Conservation (phyloP, 2,329 filamentous ascomycete species). For the Diaporthe sp. region DNA sequence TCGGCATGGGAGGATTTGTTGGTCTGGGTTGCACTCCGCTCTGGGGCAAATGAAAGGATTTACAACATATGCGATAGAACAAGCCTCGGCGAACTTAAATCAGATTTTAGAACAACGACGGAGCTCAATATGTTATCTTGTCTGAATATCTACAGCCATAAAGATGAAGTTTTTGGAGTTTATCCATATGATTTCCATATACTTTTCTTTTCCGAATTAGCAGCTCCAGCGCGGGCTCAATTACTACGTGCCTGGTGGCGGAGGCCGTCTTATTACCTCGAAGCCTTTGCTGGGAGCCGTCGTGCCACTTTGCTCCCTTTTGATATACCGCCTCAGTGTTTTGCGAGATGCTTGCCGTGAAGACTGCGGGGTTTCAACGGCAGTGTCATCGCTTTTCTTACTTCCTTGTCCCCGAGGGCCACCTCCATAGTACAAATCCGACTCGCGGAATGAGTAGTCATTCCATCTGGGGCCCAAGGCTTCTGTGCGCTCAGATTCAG, state of each 20-base stretch:
- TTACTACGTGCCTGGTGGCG: neutral
- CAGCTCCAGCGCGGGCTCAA: neutral
- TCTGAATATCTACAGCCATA: neutral
- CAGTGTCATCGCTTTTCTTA: neutral
- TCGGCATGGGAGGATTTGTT: neutral
- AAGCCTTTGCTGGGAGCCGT: neutral
- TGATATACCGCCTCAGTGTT: neutral
- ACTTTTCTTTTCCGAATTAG: neutral
- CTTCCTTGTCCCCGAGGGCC: neutral
- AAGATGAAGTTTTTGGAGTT: neutral
- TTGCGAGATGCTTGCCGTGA: neutral
- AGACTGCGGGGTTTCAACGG: neutral
- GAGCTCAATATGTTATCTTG: neutral
- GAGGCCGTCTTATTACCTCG: slow-evolving; percentile 7
- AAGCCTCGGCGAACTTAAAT: too few relatives aligned
- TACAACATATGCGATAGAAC: neutral
- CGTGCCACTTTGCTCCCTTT: neutral
- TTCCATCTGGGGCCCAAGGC: slow-evolving; percentile 45
- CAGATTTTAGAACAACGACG: neutral
- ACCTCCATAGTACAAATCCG: slow-evolving; percentile 49
- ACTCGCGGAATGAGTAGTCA: slow-evolving; percentile 53
- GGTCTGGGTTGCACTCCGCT: neutral
- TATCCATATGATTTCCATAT: neutral
- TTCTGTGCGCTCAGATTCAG: neutral
- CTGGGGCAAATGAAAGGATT: neutral